Conservation (phyloP, 2,329 filamentous ascomycete genomes). For the Incumbomyces lentus region DNA sequence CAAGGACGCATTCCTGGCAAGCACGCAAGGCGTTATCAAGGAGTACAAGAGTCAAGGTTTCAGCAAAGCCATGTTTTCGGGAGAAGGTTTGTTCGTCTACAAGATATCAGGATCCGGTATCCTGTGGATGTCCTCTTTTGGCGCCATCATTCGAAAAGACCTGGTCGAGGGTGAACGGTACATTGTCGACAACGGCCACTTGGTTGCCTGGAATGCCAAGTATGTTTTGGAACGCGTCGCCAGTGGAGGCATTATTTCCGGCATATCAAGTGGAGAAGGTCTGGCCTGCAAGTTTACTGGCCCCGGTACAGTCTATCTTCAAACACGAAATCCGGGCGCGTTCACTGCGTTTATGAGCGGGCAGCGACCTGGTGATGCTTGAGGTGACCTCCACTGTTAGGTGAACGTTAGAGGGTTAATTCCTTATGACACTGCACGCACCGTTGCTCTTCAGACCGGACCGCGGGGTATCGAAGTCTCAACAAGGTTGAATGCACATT, state of each 20-base stretch:
- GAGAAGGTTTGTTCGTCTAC: conserved; percentile 85
- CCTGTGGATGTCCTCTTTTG: conserved; percentile 85
- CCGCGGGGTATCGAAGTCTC: too few species aligned
- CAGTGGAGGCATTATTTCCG: conserved; percentile 87
- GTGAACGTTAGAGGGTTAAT: too few species aligned
- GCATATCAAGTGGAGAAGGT: conserved; percentile 69
- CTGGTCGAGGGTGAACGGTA: conserved; percentile 65
- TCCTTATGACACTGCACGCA: too few species aligned
- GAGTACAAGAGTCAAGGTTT: conserved; percentile 80
- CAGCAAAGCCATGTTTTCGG: conserved; percentile 84
- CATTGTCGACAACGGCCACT: conserved; percentile 82
- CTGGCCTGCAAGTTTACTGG: conserved; percentile 88
- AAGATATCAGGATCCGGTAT: conserved; percentile 72
- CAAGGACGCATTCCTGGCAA: conserved; percentile 74
- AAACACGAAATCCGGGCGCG: conserved; percentile 72
- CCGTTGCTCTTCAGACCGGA: too few species aligned
- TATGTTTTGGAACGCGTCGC: conserved; percentile 84
- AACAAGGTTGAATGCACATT: too few species aligned
- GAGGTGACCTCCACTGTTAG: too few species aligned
- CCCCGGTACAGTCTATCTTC: conserved; percentile 82
- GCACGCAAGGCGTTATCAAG: conserved; percentile 76
- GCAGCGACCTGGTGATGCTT: neutral
- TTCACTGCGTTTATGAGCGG: conserved; percentile 45
- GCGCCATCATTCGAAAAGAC: conserved; percentile 89
- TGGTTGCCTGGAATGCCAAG: conserved; percentile 94